Percentiles rank a stretch among this genome's conserved stretches.
These are phyloP conservation scores for Coemansia sp. DNA, from an alignment of 192 early-diverging fungal genomes.

Conservation along the genomic window DNA sequence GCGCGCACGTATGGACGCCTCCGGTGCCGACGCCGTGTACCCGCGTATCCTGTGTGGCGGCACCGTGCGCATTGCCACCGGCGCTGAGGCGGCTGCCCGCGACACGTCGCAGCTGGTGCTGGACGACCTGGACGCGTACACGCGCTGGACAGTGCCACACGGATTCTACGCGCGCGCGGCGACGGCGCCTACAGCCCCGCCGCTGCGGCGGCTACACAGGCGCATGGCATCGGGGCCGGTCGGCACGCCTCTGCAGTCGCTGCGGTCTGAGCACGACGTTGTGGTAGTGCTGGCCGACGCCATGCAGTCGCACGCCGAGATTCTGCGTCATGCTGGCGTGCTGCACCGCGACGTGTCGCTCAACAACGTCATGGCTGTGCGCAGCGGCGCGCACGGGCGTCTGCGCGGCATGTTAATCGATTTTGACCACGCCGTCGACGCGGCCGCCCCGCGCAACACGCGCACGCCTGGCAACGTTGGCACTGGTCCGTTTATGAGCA, in stretches of 20 bases:
- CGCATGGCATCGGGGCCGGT: conserved; percentile 47
- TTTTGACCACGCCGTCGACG: conserved; percentile 40
- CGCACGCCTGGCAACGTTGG: conserved; percentile 33
- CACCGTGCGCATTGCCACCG: conserved; percentile 24
- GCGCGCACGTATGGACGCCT: conserved; percentile 25
- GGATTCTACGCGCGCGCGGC: conserved; percentile 6
- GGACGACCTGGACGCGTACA: conserved; percentile 21
- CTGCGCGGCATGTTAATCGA: conserved; percentile 48
- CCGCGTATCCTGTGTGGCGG: conserved; percentile 40
- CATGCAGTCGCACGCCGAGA: conserved; percentile 35
- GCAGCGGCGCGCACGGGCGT: conserved; percentile 4
- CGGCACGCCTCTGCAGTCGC: conserved; percentile 29
- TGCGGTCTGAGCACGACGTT: conserved; percentile 31
- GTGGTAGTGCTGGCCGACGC: conserved; percentile 42
- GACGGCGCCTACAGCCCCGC: background rate
- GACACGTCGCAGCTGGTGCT: conserved; percentile 40
- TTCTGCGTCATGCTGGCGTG: conserved; percentile 17
- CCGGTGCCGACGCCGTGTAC: conserved; percentile 11
- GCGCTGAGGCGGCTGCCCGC: conserved; percentile 9
- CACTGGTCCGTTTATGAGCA: conserved; percentile 51
- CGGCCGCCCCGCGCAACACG: conserved; percentile 16
- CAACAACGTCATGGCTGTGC: conserved; percentile 45
- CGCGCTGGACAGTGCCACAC: conserved; percentile 45
- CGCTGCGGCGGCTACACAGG: conserved; percentile 32
- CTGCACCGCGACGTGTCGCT: conserved; percentile 51